Evolutionary conservation across 208 protist genomes (phyloP).

Genomic region (Leishmania tarentolae): DNA sequence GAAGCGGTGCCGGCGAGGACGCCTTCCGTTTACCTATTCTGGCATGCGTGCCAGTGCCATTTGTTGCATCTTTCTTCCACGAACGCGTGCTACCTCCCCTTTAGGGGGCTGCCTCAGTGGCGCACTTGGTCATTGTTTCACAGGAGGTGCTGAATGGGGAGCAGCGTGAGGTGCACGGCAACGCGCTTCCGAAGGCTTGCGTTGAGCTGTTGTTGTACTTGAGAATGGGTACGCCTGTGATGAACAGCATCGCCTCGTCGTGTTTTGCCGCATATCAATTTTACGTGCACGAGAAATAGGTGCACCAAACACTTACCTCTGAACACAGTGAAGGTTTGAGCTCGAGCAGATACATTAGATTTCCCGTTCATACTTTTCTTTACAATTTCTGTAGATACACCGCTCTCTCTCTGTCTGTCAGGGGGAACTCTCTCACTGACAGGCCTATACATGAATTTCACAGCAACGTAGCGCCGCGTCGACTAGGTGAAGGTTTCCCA

Average conservation of each 20-base stretch:
- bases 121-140: neutral
- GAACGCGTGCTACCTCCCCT: neutral
- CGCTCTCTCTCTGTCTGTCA: neutral
- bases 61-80: neutral
- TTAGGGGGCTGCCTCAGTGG: neutral
- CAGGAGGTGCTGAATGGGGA: neutral
- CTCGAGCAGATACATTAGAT: neutral
- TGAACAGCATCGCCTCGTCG: neutral
- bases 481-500: neutral
- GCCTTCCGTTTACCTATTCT: neutral
- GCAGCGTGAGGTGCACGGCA: neutral
- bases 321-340: neutral
- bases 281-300: neutral
- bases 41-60: no score
- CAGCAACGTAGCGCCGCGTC: neutral
- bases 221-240: neutral
- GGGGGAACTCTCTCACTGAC: neutral
- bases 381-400: neutral
- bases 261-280: neutral
- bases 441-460: neutral
- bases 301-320: neutral
- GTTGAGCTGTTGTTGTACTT: neutral
- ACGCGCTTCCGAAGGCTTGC: neutral
- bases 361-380: neutral
- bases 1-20: neutral